Evolutionary conservation across 345 rosid genomes (phyloP).

Genomic region (Angophora floribunda): DNA sequence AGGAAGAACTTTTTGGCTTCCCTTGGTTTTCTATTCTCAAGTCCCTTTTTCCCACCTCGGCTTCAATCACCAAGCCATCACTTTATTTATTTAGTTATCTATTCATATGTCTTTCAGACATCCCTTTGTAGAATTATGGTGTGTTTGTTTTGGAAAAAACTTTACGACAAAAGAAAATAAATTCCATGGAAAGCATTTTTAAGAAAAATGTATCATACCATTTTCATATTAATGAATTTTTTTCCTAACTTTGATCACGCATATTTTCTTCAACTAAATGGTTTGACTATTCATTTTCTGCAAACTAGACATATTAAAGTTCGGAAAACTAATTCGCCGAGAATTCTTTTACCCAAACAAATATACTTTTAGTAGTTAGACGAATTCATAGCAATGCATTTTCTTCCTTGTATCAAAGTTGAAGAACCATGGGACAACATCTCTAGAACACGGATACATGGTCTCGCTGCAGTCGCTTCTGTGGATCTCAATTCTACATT

Average conservation of each 20-base stretch:
- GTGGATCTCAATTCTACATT: not conserved
- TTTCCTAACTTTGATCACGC: not conserved
- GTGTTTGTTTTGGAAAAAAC: too few relatives aligned
- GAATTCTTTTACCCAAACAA: too few relatives aligned
- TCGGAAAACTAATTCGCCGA: accelerated
- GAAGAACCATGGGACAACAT: not conserved
- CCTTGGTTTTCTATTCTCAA: not conserved
- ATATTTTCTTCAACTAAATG: accelerated
- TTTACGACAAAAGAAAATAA: too few relatives aligned
- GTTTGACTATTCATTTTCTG: too few relatives aligned
- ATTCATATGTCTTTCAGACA: not conserved
- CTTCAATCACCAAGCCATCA: not conserved
- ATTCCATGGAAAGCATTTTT: too few relatives aligned
- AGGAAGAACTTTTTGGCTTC: not conserved
- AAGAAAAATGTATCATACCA: too few relatives aligned
- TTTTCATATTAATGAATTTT: too few relatives aligned
- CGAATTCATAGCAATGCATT: not conserved
- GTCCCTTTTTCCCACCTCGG: not conserved
- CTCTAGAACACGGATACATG: not conserved
- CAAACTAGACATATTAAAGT: too few relatives aligned
- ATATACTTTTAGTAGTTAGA: not conserved
- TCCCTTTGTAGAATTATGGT: not conserved
- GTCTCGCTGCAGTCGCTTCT: not conserved
- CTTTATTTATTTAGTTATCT: too few relatives aligned
- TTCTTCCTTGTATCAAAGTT: not conserved